Conservation (phyloP, 495 filamentous ascomycete genomes). For the Neurospora pannonica region DNA sequence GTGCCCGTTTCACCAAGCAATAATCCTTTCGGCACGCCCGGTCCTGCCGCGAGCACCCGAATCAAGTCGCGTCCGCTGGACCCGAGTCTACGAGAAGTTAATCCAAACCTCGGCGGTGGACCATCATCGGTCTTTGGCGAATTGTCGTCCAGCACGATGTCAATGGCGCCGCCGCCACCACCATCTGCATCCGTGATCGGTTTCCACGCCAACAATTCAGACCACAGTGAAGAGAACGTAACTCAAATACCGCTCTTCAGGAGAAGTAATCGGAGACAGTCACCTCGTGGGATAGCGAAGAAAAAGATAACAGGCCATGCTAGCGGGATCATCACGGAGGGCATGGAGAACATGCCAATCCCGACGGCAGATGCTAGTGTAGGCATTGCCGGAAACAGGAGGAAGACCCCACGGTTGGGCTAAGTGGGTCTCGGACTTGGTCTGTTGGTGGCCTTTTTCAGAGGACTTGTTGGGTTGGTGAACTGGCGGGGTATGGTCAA, state of each 20-base stretch:
- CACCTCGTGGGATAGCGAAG: constrained; percentile 30
- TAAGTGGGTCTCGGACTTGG: constrained; percentile 3
- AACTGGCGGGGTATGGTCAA: background rate
- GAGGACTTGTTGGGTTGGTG: background rate
- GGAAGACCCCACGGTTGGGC: constrained; percentile 43
- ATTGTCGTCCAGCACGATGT: constrained; percentile 18
- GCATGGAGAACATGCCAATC: constrained; percentile 49
- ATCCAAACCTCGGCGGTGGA: constrained; percentile 25
- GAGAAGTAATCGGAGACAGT: constrained; percentile 42
- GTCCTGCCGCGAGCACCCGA: background rate
- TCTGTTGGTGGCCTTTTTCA: background rate
- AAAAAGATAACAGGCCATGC: constrained; percentile 27
- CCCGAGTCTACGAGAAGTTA: constrained; percentile 35
- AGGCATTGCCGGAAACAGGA: constrained; percentile 28
- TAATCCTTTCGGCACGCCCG: constrained; percentile 7
- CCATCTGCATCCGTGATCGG: background rate
- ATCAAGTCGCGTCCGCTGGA: constrained; percentile 2
- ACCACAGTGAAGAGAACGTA: constrained; percentile 1
- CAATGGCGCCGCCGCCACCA: constrained; percentile 1
- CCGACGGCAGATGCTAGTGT: constrained; percentile 30
- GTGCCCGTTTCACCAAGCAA: constrained; percentile 1
- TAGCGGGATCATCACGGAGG: constrained; percentile 33
- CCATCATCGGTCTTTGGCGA: constrained; percentile 14
- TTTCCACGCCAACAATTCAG: constrained; percentile 20
- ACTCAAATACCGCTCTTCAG: constrained; percentile 36